These are phyloP conservation scores for Paraphoma chrysanthemicola DNA, from an alignment of 2,329 filamentous ascomycete species.

Conservation along the genomic window DNA sequence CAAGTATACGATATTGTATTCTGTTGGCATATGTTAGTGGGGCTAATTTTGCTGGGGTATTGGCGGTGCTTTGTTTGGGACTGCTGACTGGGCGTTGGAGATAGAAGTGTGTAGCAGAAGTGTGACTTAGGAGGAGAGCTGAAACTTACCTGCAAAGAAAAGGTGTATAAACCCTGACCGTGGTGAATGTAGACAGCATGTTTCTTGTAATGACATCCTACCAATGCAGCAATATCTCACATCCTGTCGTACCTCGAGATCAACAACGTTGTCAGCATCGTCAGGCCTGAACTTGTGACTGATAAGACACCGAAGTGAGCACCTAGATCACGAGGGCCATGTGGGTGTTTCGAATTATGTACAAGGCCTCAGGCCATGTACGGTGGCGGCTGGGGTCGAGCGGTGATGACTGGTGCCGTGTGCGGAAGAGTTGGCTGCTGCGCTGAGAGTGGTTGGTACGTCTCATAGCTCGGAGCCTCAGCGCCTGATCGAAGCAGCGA, in stretches of 20 bases:
- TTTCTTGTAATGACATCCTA: background rate
- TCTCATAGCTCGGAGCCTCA: background rate
- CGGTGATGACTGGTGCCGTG: background rate
- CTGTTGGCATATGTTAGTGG: background rate
- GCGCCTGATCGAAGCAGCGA: background rate
- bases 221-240: background rate
- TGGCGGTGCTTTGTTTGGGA: background rate
- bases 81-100: background rate
- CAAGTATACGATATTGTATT: background rate
- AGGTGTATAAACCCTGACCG: background rate
- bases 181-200: background rate
- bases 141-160: background rate
- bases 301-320: background rate
- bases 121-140: background rate
- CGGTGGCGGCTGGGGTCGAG: background rate
- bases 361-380: background rate
- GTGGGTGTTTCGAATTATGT: background rate
- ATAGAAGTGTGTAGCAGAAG: background rate
- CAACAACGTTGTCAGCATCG: no score
- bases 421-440: background rate
- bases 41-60: background rate
- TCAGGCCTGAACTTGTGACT: background rate
- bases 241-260: background rate
- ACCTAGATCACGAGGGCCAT: background rate
- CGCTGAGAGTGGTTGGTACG: background rate